phyloP scores from a whole-genome alignment of 305 asterid genomes.

The Ilex paraguariensis region DNA sequence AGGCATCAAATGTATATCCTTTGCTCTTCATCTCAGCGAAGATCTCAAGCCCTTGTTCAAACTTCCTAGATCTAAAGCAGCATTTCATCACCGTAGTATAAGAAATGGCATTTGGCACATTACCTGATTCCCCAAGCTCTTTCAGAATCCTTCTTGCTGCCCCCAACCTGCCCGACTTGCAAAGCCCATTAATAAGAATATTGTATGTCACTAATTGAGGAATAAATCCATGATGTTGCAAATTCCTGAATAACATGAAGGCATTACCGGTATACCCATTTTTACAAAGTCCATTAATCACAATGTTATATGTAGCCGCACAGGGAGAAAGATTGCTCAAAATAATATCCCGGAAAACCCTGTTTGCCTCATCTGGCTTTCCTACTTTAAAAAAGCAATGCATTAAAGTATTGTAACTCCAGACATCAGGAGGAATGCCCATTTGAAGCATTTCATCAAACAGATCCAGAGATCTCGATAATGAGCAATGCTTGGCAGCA shows the following conservation, averaged over 20 bases:
- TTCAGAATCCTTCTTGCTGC: slow-evolving; percentile 44
- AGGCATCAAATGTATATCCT: slow-evolving; percentile 78
- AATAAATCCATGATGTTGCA: slow-evolving; percentile 45
- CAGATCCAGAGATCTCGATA: slow-evolving; percentile 51
- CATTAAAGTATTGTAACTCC: slow-evolving; percentile 90
- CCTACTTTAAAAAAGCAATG: slow-evolving; percentile 64
- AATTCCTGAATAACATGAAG: slow-evolving; percentile 51
- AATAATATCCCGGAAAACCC: slow-evolving; percentile 55
- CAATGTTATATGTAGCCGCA: slow-evolving; percentile 60
- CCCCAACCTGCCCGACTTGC: slow-evolving; percentile 54
- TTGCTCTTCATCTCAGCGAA: slow-evolving; percentile 73
- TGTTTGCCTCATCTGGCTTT: slow-evolving; percentile 67
- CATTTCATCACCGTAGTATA: slow-evolving; percentile 79
- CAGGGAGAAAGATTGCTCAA: slow-evolving; percentile 42
- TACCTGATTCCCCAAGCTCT: slow-evolving; percentile 56
- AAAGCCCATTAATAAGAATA: slow-evolving; percentile 61
- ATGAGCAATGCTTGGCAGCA: slow-evolving; percentile 44
- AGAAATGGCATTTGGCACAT: slow-evolving; percentile 71
- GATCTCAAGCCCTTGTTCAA: slow-evolving; percentile 58
- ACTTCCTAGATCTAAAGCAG: slow-evolving; percentile 46
- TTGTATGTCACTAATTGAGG: slow-evolving; percentile 72
- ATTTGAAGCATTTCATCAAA: slow-evolving; percentile 64
- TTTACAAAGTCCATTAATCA: slow-evolving; percentile 78
- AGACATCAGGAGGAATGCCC: slow-evolving; percentile 62
- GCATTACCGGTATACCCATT: slow-evolving; percentile 55